A percentile compares a stretch with the other conserved stretches of the same genome.
These are phyloP conservation scores for Lithospermum erythrorhizon DNA, from an alignment of 257 asterid species.

Conservation along the genomic window DNA sequence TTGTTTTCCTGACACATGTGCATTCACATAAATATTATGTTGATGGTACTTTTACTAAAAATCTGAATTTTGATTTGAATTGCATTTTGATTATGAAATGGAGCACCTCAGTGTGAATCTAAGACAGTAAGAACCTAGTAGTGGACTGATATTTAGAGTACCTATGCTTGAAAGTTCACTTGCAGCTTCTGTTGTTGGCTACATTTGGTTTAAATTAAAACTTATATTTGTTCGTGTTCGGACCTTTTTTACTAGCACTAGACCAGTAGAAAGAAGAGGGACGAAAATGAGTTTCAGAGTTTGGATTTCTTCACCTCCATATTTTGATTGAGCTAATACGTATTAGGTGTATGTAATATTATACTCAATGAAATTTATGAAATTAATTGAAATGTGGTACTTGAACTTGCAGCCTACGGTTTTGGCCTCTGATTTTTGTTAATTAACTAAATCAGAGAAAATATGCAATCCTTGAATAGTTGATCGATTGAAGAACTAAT, in stretches of 20 bases:
- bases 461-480: not conserved
- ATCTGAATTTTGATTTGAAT: not conserved
- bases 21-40: not conserved
- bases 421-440: not conserved
- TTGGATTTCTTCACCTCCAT: no score
- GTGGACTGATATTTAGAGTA: not conserved
- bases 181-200: not conserved
- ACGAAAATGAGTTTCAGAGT: no score
- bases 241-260: not conserved
- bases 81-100: not conserved
- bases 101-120: no score
- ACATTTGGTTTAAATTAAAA: no score
- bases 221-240: not conserved
- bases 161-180: not conserved
- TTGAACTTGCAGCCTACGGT: not conserved
- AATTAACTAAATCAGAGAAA: no score
- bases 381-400: no score
- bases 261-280: no score
- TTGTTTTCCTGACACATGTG: constrained; percentile 5
- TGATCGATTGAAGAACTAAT: not conserved
- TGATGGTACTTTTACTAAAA: not conserved
- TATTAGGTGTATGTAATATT: no score
- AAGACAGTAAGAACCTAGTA: no score
- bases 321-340: no score
- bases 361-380: no score